Evolutionary conservation across 805 yeast genomes (phyloP).

Genomic region (Komagataella pseudopastoris): DNA sequence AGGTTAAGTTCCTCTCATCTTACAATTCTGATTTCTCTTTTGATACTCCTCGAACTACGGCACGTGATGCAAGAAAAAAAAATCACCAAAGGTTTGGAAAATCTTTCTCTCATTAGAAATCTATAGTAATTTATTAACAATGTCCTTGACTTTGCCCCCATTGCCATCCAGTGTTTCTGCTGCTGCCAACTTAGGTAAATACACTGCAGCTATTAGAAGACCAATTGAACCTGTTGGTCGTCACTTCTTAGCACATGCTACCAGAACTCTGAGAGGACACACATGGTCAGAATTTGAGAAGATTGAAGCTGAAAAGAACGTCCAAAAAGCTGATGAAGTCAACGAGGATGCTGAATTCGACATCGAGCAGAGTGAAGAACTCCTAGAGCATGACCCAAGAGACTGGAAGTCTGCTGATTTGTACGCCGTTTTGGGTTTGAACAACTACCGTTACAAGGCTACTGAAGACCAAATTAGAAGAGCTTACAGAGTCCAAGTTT

Average conservation of each 20-base stretch:
- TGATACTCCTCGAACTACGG: neutral
- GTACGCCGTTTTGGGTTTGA: conserved; percentile 89
- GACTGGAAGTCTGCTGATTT: conserved; percentile 97
- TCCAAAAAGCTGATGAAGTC: conserved; percentile 51
- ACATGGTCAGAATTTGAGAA: conserved; percentile 97
- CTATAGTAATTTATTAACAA: neutral
- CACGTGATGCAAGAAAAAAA: neutral
- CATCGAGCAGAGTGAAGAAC: conserved; percentile 53
- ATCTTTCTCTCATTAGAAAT: neutral
- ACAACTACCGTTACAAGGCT: conserved; percentile 83
- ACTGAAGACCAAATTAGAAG: conserved; percentile 87
- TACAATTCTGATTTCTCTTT: no score
- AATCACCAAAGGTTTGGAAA: neutral
- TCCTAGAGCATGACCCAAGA: conserved; percentile 86
- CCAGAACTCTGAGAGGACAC: conserved; percentile 91
- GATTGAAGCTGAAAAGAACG: conserved; percentile 83
- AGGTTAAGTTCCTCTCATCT: neutral
- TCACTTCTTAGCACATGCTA: conserved; percentile 89
- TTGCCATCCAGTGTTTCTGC: conserved; percentile 43
- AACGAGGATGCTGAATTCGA: conserved; percentile 57
- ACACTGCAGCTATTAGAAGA: conserved; percentile 54
- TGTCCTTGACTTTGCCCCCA: conserved; percentile 28
- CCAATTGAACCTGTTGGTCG: conserved; percentile 96
- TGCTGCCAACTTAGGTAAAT: conserved; percentile 24
- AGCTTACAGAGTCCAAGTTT: conserved; percentile 93